phyloP scores from a whole-genome alignment of 257 asterid genomes.

The Solanum ossicruentum region DNA sequence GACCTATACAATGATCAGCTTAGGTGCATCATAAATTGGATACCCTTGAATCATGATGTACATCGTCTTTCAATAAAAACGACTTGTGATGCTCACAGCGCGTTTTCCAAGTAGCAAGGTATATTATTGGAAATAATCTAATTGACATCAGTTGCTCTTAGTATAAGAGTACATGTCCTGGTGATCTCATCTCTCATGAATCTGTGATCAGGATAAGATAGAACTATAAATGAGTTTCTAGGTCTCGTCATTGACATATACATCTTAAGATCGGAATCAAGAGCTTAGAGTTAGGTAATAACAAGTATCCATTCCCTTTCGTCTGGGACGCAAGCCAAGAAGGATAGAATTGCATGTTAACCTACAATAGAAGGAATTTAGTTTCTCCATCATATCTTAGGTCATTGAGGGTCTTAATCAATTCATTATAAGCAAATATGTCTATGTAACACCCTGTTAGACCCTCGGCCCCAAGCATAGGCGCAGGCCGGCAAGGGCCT shows the following conservation, averaged over 20 bases:
- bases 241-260: background rate
- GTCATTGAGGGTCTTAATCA: background rate
- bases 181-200: background rate
- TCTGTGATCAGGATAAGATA: background rate
- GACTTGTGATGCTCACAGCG: background rate
- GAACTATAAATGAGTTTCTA: too few relatives aligned
- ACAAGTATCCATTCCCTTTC: background rate
- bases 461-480: too few relatives aligned
- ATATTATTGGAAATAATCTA: background rate
- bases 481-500: too few relatives aligned
- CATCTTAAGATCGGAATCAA: background rate
- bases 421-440: background rate
- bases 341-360: background rate
- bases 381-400: background rate
- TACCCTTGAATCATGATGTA: background rate
- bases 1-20: background rate
- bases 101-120: background rate
- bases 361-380: background rate
- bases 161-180: background rate
- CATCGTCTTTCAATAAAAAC: background rate
- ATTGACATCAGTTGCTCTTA: background rate
- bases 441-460: background rate
- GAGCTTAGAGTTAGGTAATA: background rate
- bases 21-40: background rate
- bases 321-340: background rate